A percentile compares a stretch with the other conserved stretches of the same genome.
Conservation (phyloP, 1,284 basidiomycete species). For the Sphaerobolus stellatus region DNA sequence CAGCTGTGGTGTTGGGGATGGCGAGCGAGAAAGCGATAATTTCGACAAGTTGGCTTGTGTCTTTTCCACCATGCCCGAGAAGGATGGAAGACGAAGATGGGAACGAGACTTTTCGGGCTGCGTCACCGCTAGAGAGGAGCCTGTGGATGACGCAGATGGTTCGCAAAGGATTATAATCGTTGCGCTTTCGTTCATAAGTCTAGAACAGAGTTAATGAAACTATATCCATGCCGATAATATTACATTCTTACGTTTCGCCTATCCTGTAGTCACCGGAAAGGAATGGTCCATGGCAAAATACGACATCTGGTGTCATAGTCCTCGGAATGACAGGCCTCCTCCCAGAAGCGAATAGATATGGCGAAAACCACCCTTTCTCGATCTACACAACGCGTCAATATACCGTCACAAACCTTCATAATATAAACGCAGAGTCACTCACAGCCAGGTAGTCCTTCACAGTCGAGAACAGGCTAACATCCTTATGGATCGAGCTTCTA, state of each 20-base stretch:
- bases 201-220: slow-evolving; percentile 14
- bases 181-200: slow-evolving; percentile 52
- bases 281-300: slow-evolving; percentile 69
- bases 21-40: slow-evolving; percentile 16
- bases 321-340: slow-evolving; percentile 59
- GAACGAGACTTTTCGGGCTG: background rate
- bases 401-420: no score
- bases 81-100: background rate
- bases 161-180: slow-evolving; percentile 48
- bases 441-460: slow-evolving; percentile 61
- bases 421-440: slow-evolving; percentile 2
- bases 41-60: slow-evolving; percentile 8
- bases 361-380: slow-evolving; percentile 67
- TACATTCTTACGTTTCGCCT: slow-evolving; percentile 42
- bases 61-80: slow-evolving; percentile 15
- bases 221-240: background rate
- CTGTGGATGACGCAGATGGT: slow-evolving; percentile 8
- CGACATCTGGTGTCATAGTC: slow-evolving; percentile 60
- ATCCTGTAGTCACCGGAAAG: slow-evolving; percentile 57
- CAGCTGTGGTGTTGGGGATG: slow-evolving; percentile 12
- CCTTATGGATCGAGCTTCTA: slow-evolving; percentile 56
- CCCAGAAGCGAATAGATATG: slow-evolving; percentile 63
- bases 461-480: slow-evolving; percentile 53
- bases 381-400: slow-evolving; percentile 23
- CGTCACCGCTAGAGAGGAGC: background rate